Percentiles rank a stretch among this genome's conserved stretches.
phyloP scores from a whole-genome alignment of 78 protist species.

The Planoprotostelium fungivorum region DNA sequence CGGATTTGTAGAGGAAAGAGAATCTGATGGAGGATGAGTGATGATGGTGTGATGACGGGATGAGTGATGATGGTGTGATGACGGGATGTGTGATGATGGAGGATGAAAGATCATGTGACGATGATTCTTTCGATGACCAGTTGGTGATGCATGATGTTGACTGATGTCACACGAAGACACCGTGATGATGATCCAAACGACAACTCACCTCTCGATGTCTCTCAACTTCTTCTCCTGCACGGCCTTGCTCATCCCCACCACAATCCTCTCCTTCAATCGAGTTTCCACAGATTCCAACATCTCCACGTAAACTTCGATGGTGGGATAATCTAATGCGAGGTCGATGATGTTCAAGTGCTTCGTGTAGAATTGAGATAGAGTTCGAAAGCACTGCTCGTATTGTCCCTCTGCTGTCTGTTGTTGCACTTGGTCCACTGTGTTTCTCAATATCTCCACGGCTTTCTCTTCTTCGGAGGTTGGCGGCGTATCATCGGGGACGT shows the following conservation, averaged over 20 bases:
- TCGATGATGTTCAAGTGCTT: background rate
- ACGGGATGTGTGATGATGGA: background rate
- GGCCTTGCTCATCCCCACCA: background rate
- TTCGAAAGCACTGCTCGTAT: background rate
- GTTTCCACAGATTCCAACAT: background rate
- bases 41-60: background rate
- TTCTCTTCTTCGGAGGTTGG: background rate
- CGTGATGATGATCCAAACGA: no score
- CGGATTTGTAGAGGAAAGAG: background rate
- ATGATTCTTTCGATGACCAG: no score
- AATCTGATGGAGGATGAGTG: background rate
- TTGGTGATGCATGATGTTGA: no score
- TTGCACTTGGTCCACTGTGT: background rate
- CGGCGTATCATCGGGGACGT: no score
- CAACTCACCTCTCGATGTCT: background rate
- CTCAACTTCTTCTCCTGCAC: background rate
- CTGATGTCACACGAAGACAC: no score
- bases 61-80: background rate
- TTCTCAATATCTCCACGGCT: background rate
- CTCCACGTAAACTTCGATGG: background rate
- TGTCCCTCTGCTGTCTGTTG: background rate
- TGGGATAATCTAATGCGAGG: background rate
- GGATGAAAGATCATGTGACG: no score
- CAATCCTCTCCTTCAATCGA: background rate
- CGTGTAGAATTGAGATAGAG: background rate